Conservation (phyloP, 2,329 filamentous ascomycete species). For the Sporothrix mexicana region DNA sequence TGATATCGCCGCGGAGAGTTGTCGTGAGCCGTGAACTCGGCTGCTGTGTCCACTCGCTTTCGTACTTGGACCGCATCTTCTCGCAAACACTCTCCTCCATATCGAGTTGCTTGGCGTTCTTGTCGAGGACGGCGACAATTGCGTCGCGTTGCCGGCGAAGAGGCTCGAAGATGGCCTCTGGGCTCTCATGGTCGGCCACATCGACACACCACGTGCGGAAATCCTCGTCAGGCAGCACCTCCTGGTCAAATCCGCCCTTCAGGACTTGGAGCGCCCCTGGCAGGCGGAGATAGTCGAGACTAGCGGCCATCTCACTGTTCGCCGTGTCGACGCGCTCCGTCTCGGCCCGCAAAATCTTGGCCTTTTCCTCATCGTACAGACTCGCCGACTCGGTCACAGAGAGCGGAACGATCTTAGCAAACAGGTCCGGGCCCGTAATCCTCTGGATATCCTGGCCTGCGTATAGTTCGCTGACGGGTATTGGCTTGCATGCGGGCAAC, state of each 20-base stretch:
- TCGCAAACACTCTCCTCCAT: slow-evolving; percentile 98
- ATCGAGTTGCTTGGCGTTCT: slow-evolving; percentile 85
- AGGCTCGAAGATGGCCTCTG: slow-evolving; percentile 77
- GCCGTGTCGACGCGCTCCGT: slow-evolving; percentile 91
- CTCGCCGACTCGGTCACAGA: slow-evolving; percentile 96
- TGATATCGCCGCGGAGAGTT: slow-evolving; percentile 83
- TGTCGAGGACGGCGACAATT: slow-evolving; percentile 75
- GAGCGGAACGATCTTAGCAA: slow-evolving; percentile 94
- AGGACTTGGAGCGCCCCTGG: slow-evolving; percentile 88
- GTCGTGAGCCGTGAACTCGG: slow-evolving; percentile 88
- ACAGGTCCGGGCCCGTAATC: slow-evolving; percentile 96
- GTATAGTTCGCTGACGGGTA: slow-evolving; percentile 95
- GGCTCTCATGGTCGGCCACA: slow-evolving; percentile 82
- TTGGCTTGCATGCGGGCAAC: slow-evolving; percentile 92
- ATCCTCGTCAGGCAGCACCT: slow-evolving; percentile 85
- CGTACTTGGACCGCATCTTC: slow-evolving; percentile 99
- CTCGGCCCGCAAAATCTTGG: slow-evolving; percentile 90
- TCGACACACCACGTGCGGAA: slow-evolving; percentile 95
- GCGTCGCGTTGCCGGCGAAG: slow-evolving; percentile 78
- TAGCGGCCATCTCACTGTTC: slow-evolving; percentile 94
- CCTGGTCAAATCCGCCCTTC: slow-evolving; percentile 91
- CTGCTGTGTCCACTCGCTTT: slow-evolving; percentile 94
- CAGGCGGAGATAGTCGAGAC: slow-evolving; percentile 88
- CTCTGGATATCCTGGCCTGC: slow-evolving; percentile 96
- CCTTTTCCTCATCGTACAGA: slow-evolving; percentile 97